Percentiles rank a stretch among this genome's conserved stretches.
These are phyloP conservation scores for Melocanna baccifera DNA, from an alignment of 176 grass and related monocot species.

Conservation along the genomic window DNA sequence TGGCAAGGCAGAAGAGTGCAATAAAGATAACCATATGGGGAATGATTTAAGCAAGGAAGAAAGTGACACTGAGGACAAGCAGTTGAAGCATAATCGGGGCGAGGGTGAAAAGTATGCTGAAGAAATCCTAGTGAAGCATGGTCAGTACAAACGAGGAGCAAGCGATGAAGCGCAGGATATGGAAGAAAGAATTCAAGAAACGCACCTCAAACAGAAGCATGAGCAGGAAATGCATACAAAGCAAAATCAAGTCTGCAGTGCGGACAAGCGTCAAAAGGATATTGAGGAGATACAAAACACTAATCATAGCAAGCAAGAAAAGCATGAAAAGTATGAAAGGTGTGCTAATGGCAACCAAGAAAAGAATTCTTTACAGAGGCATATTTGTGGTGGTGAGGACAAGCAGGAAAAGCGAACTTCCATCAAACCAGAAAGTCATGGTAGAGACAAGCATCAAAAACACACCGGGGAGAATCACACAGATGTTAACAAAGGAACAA, in stretches of 20 bases:
- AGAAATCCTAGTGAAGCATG: background rate
- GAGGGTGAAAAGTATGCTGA: background rate
- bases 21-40: background rate
- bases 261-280: conserved; percentile 32
- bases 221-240: background rate
- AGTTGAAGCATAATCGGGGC: background rate
- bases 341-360: conserved; percentile 11
- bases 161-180: background rate
- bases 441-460: conserved; percentile 32
- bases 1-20: background rate
- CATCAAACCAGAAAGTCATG: background rate
- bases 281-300: conserved; percentile 7
- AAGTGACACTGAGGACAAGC: background rate
- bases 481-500: conserved; percentile 24
- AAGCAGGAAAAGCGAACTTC: conserved; percentile 15
- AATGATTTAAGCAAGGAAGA: background rate
- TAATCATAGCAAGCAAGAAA: conserved; percentile 21
- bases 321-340: conserved; percentile 11
- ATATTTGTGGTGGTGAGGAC: background rate
- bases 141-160: background rate
- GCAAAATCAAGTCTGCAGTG: background rate
- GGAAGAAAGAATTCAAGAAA: background rate
- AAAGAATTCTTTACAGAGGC: background rate
- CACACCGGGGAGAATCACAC: conserved; percentile 18
- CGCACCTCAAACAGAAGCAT: background rate